Evolutionary conservation across 2,329 filamentous ascomycete genomes (phyloP).

Genomic region (Verticillium nubilum): DNA sequence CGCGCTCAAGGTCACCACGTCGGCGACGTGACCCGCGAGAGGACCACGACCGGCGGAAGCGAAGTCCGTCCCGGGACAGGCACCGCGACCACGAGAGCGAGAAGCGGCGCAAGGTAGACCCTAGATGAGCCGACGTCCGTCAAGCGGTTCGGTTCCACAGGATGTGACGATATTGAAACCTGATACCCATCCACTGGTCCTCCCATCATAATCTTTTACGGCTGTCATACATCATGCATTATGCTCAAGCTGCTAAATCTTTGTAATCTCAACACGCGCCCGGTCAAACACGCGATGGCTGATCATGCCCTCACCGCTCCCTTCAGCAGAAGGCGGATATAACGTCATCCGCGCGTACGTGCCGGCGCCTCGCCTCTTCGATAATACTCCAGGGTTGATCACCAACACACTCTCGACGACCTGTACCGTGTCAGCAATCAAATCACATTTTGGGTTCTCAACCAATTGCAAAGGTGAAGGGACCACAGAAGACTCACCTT

Average conservation of each 20-base stretch:
- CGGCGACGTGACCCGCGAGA: conserved; percentile 29
- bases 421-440: conserved; percentile 35
- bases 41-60: conserved; percentile 46
- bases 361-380: conserved; percentile 77
- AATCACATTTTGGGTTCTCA: no score
- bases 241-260: conserved; percentile 47
- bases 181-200: conserved; percentile 13
- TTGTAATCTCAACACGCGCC: conserved; percentile 79
- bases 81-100: conserved; percentile 48
- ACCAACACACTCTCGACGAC: conserved; percentile 86
- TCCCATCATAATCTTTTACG: conserved; percentile 1
- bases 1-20: conserved; percentile 50
- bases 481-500: conserved; percentile 54
- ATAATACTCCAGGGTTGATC: conserved; percentile 84
- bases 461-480: neutral
- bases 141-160: neutral
- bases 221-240: neutral
- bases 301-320: conserved; percentile 55
- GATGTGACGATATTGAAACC: conserved; percentile 5
- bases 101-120: conserved; percentile 54
- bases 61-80: conserved; percentile 49
- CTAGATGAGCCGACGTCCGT: conserved; percentile 18
- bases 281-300: conserved; percentile 76
- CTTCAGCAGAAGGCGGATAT: conserved; percentile 56
- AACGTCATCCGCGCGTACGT: conserved; percentile 80